Evolutionary conservation across 768 basidiomycete genomes (phyloP), one percentile per base, ranked within the genome.

Genomic region (Imleria badia): DNA sequence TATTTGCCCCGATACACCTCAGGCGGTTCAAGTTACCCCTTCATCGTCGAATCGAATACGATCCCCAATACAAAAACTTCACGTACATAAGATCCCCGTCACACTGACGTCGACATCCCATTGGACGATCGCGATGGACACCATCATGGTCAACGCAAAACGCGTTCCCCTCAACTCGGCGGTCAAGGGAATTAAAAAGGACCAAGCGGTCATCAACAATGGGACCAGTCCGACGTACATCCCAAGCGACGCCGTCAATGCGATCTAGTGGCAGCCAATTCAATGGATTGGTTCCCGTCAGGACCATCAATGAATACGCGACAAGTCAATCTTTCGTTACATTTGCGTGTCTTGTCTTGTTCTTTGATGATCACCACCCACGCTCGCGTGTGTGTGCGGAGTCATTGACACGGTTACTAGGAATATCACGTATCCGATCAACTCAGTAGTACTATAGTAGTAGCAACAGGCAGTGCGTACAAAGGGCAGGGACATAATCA

Each of bases 401-500:
- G n/a, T n/a, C n/a, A n/a, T n/a, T n/a, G n/a, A n/a, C n/a, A n/a
- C n/a, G 26, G 26, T 3, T 13, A 6, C 23, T 34, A 58, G 76
- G 10, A 68, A 63, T 30, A 60, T 68, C 45, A 41, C 61, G 13
- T 76, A 71, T 49, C 63, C 76, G 13, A 69, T 80, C 45, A 76
- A 80, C n/a, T n/a, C n/a, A n/a, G n/a, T n/a, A n/a, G n/a, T n/a
- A n/a, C n/a, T n/a, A n/a, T n/a, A n/a, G 87, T 88, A 87, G 86
- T 89, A 87, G 87, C 82, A 84, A 87, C 85, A 81, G 86, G 87
- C 84, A 83, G 86, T 87, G 86, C 87, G 84, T 87, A 87, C 84
- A 87, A 86, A 86, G 86, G 85, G 86, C 86, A 87, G 86, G 85
- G 85, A 87, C 85, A 81, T 87, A 87, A 86, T 87, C 86, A 85